Evolutionary conservation across 2,329 filamentous ascomycete genomes (phyloP).

Genomic region (Cladosporium sp.): DNA sequence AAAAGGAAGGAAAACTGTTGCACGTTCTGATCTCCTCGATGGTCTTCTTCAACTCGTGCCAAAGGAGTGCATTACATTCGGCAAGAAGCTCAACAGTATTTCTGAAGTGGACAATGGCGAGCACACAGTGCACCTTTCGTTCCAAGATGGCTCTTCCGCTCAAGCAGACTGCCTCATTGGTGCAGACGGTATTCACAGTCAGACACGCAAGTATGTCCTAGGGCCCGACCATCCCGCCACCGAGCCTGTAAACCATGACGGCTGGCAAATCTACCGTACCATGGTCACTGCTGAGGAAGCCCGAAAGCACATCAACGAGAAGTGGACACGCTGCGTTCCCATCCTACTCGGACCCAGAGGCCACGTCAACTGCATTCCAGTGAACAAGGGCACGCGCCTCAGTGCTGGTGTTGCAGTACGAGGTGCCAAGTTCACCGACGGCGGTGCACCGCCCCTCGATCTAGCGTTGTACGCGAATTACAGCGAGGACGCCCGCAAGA

Average conservation of each 20-base stretch:
- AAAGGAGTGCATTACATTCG: constrained; percentile 38
- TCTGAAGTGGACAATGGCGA: constrained; percentile 25
- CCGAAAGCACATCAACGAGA: constrained; percentile 26
- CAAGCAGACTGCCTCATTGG: constrained; percentile 49
- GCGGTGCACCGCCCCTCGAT: constrained; percentile 20
- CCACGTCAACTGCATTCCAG: constrained; percentile 31
- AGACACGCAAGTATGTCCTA: constrained; percentile 43
- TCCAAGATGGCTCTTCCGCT: constrained; percentile 45
- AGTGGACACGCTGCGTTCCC: constrained; percentile 28
- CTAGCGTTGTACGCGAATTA: constrained; percentile 25
- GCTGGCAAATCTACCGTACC: constrained; percentile 31
- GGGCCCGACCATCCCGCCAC: constrained; percentile 30
- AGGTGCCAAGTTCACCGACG: constrained; percentile 21
- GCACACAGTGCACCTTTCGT: constrained; percentile 35
- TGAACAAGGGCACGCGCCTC: constrained; percentile 28
- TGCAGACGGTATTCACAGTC: constrained; percentile 52
- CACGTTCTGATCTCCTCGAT: constrained; percentile 48
- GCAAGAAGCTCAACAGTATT: constrained; percentile 40
- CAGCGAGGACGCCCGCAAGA: constrained; percentile 25
- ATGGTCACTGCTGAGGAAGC: constrained; percentile 29
- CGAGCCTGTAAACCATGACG: constrained; percentile 28
- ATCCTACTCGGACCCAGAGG: constrained; percentile 30
- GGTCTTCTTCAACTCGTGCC: constrained; percentile 46
- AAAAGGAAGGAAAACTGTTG: constrained; percentile 35
- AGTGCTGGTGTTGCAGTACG: constrained; percentile 26